Evolutionary conservation across 495 filamentous ascomycete genomes (phyloP).

Genomic region (Penicillium bovifimosum): DNA sequence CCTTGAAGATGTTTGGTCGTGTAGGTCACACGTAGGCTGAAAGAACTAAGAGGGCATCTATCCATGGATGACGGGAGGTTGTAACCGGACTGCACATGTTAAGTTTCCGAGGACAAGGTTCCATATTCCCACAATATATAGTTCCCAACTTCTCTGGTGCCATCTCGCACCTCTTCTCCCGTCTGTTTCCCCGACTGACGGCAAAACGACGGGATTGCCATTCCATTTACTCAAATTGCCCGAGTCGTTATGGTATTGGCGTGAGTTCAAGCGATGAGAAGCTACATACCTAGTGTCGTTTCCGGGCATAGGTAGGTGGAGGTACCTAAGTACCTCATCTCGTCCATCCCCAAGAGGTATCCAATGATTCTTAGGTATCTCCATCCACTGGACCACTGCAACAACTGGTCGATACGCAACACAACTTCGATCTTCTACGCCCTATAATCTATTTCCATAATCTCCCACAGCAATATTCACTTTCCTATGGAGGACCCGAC

Average conservation of each 20-base stretch:
- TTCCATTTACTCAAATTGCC: background rate
- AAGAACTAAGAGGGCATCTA: too few relatives aligned
- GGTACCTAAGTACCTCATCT: too few relatives aligned
- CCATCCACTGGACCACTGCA: too few relatives aligned
- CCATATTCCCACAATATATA: constrained; percentile 13
- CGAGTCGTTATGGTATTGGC: background rate
- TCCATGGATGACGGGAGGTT: too few relatives aligned
- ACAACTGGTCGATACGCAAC: too few relatives aligned
- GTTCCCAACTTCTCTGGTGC: background rate
- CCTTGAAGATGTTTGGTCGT: constrained; percentile 9
- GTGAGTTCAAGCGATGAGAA: background rate
- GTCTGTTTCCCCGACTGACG: background rate
- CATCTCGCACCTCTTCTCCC: background rate
- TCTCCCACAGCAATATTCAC: background rate
- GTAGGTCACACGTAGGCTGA: constrained; percentile 34
- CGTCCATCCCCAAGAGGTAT: too few relatives aligned
- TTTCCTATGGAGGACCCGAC: background rate
- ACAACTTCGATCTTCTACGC: background rate
- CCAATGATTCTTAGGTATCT: too few relatives aligned
- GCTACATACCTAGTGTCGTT: too few relatives aligned
- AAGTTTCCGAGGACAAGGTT: constrained; percentile 11
- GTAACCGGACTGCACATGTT: too few relatives aligned
- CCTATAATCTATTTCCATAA: too few relatives aligned
- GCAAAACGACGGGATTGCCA: background rate
- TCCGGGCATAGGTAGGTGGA: too few relatives aligned